Evolutionary conservation across 169 alveolate genomes (phyloP).

Genomic region (Ichthyophthirius multifiliis): DNA sequence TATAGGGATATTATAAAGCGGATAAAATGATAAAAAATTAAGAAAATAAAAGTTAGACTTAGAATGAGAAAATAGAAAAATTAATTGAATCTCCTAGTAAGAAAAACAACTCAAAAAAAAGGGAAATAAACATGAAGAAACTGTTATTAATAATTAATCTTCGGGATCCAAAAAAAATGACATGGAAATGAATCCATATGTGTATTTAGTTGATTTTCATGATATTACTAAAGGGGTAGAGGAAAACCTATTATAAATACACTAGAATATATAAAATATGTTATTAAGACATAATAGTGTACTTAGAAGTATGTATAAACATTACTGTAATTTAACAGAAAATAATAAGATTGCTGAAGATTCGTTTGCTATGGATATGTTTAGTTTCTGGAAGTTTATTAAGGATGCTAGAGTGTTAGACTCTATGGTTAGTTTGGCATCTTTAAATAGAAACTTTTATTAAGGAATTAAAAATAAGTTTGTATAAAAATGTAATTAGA

Average conservation of each 20-base stretch:
- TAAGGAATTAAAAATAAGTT: constrained; percentile 41
- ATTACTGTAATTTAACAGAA: constrained; percentile 52
- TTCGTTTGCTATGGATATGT: constrained; percentile 56
- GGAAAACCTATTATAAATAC: constrained; percentile 39
- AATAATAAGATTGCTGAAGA: constrained; percentile 62
- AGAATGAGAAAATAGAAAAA: too few relatives aligned
- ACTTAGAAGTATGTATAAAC: constrained; percentile 65
- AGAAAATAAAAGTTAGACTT: too few relatives aligned
- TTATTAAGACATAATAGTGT: constrained; percentile 63
- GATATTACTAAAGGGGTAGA: constrained; percentile 53
- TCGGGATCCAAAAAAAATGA: constrained; percentile 52
- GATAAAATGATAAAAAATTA: constrained; percentile 76
- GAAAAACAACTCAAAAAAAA: too few relatives aligned
- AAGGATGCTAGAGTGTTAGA: constrained; percentile 29
- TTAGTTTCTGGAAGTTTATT: constrained; percentile 62
- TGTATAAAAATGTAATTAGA: neutral
- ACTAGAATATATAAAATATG: constrained; percentile 61
- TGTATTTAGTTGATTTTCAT: constrained; percentile 54
- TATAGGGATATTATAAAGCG: constrained; percentile 80
- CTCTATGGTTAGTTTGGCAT: constrained; percentile 25
- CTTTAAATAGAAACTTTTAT: constrained; percentile 40
- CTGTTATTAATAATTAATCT: too few relatives aligned
- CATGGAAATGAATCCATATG: constrained; percentile 71
- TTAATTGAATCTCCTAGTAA: too few relatives aligned
- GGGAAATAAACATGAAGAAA: too few relatives aligned